These are phyloP conservation scores for Fraxinus velutina DNA, from an alignment of 305 asterid genomes.

Conservation along the genomic window DNA sequence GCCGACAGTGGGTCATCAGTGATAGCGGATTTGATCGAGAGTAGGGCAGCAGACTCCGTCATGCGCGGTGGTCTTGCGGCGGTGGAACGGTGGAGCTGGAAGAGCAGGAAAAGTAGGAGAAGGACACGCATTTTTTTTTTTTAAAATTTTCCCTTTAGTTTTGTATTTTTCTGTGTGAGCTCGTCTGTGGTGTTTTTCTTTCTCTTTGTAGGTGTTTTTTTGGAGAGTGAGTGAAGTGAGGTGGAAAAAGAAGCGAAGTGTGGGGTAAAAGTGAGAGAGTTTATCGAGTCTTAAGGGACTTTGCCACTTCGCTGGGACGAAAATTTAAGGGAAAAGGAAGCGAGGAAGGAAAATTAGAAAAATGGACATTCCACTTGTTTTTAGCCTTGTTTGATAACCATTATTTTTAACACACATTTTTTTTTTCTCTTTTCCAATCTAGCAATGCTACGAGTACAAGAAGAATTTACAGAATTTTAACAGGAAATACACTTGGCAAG, in stretches of 20 bases:
- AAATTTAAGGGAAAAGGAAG: background rate
- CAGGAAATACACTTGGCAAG: too few species aligned
- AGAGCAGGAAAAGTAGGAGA: conserved; percentile 17
- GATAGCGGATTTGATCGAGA: conserved; percentile 32
- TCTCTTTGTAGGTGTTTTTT: background rate
- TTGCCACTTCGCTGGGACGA: background rate
- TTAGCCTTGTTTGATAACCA: too few species aligned
- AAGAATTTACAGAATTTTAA: too few species aligned
- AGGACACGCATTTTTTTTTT: conserved; percentile 34
- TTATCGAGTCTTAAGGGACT: background rate
- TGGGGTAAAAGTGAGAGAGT: background rate
- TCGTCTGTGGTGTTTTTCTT: background rate
- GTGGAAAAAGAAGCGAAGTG: background rate
- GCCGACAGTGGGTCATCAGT: conserved; percentile 27
- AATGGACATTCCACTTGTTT: too few species aligned
- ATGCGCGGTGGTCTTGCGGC: conserved; percentile 19
- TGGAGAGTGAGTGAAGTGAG: background rate
- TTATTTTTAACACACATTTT: background rate
- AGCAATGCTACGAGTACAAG: too few species aligned
- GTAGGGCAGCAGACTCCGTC: conserved; percentile 23
- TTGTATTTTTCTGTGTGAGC: background rate
- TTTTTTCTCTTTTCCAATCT: too few species aligned
- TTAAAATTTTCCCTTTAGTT: background rate
- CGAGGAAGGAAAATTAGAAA: background rate
- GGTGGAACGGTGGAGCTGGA: conserved; percentile 17